phyloP scores from a whole-genome alignment of 139 green algal genomes.

The Edaphochlamys debaryana region DNA sequence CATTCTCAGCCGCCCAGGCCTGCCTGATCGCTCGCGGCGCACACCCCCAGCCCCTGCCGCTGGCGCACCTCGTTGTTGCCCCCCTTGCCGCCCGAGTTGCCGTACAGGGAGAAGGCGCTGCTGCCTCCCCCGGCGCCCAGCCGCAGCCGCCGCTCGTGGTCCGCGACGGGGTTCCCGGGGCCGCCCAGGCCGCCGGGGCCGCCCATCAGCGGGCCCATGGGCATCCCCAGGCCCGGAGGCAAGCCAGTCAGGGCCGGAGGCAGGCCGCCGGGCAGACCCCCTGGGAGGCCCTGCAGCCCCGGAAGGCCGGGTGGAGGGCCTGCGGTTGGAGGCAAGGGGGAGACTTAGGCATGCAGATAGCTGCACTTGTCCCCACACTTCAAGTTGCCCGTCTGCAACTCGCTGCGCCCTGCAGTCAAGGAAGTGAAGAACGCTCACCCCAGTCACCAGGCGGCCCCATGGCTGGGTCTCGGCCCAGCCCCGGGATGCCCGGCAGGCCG shows the following conservation, averaged over 20 bases:
- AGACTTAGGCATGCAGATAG: too few relatives aligned
- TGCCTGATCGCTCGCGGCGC: too few relatives aligned
- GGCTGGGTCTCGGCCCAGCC: not conserved
- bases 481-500: not conserved
- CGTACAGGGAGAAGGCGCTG: constrained; percentile 31
- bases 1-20: too few relatives aligned
- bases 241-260: not conserved
- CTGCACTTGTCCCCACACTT: too few relatives aligned
- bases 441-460: too few relatives aligned
- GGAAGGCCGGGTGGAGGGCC: not conserved
- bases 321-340: too few relatives aligned
- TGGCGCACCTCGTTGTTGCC: too few relatives aligned
- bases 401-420: too few relatives aligned
- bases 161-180: not conserved
- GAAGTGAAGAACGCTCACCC: too few relatives aligned
- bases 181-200: not conserved
- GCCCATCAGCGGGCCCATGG: not conserved
- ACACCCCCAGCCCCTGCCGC: too few relatives aligned
- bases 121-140: constrained; percentile 5
- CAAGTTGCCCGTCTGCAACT: too few relatives aligned
- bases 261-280: constrained; percentile 8
- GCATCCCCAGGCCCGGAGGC: not conserved
- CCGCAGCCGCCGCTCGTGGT: constrained; percentile 27
- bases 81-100: too few relatives aligned
- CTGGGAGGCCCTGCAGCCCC: not conserved